Percentiles rank a stretch among this genome's conserved stretches.
Conservation (phyloP, 805 yeast species). For the Priceomyces medius region DNA sequence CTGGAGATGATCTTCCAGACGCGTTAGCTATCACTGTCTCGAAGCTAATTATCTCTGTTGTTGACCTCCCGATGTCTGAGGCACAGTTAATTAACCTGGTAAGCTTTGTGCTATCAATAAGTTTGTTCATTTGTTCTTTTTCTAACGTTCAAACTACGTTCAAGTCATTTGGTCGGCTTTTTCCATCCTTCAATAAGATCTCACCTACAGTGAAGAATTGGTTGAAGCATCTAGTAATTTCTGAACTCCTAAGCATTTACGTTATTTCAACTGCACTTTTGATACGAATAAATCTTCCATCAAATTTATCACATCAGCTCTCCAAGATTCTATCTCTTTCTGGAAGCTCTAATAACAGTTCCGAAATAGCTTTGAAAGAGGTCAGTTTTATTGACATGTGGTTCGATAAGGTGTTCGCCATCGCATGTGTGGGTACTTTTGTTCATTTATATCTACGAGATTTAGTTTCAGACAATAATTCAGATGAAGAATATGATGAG, state of each 20-base stretch:
- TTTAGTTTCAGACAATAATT: constrained; percentile 14
- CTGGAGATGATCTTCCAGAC: constrained; percentile 40
- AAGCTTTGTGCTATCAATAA: constrained; percentile 54
- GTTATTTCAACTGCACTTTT: constrained; percentile 51
- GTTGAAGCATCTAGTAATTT: constrained; percentile 38
- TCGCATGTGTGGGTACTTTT: constrained; percentile 38
- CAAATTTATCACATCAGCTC: constrained; percentile 41
- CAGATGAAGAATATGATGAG: constrained; percentile 29
- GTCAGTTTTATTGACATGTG: constrained; percentile 49
- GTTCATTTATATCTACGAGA: constrained; percentile 21
- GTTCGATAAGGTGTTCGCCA: constrained; percentile 53
- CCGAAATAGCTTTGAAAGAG: constrained; percentile 27
- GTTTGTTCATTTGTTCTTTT: constrained; percentile 60
- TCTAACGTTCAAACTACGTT: constrained; percentile 64
- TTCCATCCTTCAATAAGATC: constrained; percentile 22
- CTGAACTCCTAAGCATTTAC: constrained; percentile 51
- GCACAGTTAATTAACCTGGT: constrained; percentile 45
- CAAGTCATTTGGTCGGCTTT: constrained; percentile 44
- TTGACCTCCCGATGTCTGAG: constrained; percentile 31
- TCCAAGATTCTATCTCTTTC: constrained; percentile 38
- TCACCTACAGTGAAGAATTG: constrained; percentile 23
- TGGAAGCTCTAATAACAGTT: constrained; percentile 22
- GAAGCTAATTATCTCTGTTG: constrained; percentile 30
- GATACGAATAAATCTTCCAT: constrained; percentile 48
- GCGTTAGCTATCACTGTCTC: constrained; percentile 52